A percentile compares a stretch with the other conserved stretches of the same genome.
These are phyloP conservation scores for Chytriomyces sp. DNA, from an alignment of 192 early-diverging fungal species.

Conservation along the genomic window DNA sequence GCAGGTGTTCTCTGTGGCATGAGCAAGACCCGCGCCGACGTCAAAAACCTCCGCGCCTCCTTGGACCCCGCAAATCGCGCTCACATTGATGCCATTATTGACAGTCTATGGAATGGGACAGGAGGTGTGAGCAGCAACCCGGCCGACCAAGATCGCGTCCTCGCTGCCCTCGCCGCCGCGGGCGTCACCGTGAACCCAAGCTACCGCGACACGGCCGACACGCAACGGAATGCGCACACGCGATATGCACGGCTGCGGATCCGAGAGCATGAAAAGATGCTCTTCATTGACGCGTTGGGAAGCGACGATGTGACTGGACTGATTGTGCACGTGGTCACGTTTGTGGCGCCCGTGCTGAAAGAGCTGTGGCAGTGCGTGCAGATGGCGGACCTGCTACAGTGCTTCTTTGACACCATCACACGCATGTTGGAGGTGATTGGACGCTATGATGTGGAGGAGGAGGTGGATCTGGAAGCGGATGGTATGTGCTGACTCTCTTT, in stretches of 20 bases:
- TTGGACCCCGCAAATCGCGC: neutral
- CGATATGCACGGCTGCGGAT: conserved; percentile 36
- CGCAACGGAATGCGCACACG: neutral
- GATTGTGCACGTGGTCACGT: conserved; percentile 28
- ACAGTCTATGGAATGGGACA: neutral
- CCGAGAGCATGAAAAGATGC: conserved; percentile 38
- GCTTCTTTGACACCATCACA: conserved; percentile 31
- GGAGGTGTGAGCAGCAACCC: neutral
- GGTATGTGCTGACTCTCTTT: no score
- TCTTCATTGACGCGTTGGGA: conserved; percentile 39
- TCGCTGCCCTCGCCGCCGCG: neutral
- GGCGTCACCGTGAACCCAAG: conserved; percentile 11
- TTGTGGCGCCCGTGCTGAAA: conserved; percentile 33
- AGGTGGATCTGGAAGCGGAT: conserved; percentile 7
- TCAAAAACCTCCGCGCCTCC: neutral
- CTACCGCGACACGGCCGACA: neutral
- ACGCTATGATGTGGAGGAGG: conserved; percentile 31
- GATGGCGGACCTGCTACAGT: conserved; percentile 30
- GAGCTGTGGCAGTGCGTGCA: conserved; percentile 36
- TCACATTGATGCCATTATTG: neutral
- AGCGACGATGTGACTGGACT: conserved; percentile 30
- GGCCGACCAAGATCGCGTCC: neutral
- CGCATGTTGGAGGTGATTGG: conserved; percentile 27
- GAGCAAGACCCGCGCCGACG: conserved; percentile 14
- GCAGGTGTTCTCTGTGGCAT: conserved; percentile 33